Evolutionary conservation across 805 yeast genomes (phyloP), one percentile per base, ranked within the genome.

Genomic region (Kodamaea jinghongensis): DNA sequence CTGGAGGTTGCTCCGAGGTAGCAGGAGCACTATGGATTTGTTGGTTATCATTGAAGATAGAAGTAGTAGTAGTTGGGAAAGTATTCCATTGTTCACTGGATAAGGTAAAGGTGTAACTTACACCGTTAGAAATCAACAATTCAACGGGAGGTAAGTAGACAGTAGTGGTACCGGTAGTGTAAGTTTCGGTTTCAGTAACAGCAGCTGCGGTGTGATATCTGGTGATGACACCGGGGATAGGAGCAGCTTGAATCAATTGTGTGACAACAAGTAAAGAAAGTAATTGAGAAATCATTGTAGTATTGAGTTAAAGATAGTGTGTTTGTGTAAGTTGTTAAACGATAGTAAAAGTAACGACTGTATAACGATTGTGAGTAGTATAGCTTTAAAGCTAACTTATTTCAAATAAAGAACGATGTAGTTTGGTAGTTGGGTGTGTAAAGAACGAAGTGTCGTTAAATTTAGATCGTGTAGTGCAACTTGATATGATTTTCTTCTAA

Each of bases 171-270:
- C 75, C 78, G 1, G 78, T 73, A 23, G 67, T 63, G 31, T 60
- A 54, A 12, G 69, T 61, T 14, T 56, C 46, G 4, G 70, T 65
- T 12, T 70, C 62, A 3, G 79, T 75, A 27, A 76, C 75, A 3
- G 82, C 70, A 6, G 58, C 63, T 12, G 84, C 83, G 13, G 83
- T 77, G 51, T 76, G 80, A 28, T 61, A 59, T 54, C 82, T 65
- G 13, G 84, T 78, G 40, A 78, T 63, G 17, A 75, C 43, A 34
- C 59, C 58, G 38, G 71, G 69, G 12, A 69, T 36, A 2, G 74
- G 74, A 11, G 60, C 55, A 13, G 71, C 67, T 5, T 46, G 17
- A 5, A 54, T 51, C 14, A 53, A 42, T 17, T 56, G 58, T 9
- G 56, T 23, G 6, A 52, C 36, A 28, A 55, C 42, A 29, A 48